Base-by-base conservation (phyloP, 164 flowering plant genomes). In the Piper longum region DNA sequence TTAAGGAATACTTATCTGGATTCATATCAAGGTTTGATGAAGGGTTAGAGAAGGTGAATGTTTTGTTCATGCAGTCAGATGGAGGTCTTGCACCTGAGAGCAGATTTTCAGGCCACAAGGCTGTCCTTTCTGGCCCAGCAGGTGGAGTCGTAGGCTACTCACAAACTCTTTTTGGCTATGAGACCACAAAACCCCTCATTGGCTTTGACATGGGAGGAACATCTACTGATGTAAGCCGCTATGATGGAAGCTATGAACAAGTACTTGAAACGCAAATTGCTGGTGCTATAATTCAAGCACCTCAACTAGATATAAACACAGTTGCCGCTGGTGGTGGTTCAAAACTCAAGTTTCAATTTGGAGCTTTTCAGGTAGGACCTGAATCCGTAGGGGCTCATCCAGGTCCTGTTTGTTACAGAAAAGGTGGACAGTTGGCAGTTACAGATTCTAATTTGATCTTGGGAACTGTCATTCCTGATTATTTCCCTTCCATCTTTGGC, bases 151-250 rank as follows among this genome's bases (percentile, higher is more conserved):
- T 93, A 57, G 99, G 99, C 66, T 93, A 90, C 72, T 87, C 97
- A 7, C 95, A 90, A 77, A 90, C 99, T 51, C 89, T 88, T 59
- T 90, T 77, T 70, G 89, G 83, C 62, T 76, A 84, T 61, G 97
- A 93, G 74, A 93, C 97, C 4, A 78, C 77, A 14, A 90, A 85
- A 66, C 87, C 99, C 7, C 83, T 93, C n/a, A 93, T 93, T 74
- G 99, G 97, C 43, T 93, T 93, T 73, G 99, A 93, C 66, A 93
- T 93, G 99, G 99, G 99, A 60, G 99, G 99, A 54, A 93, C 97
- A 18, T 93, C 99, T 16, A 90, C 99, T 2, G 97, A 90, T 73
- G 97, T 93, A 7, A 93, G 99, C 67, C 89, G 99, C 0, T 93
- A 90, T 72, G 99, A 95, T 44, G 97, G 97, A 54, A 78, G 73